phyloP scores from a whole-genome alignment of 1,139 yeast genomes.

The Sugiyamaella xylanicola region DNA sequence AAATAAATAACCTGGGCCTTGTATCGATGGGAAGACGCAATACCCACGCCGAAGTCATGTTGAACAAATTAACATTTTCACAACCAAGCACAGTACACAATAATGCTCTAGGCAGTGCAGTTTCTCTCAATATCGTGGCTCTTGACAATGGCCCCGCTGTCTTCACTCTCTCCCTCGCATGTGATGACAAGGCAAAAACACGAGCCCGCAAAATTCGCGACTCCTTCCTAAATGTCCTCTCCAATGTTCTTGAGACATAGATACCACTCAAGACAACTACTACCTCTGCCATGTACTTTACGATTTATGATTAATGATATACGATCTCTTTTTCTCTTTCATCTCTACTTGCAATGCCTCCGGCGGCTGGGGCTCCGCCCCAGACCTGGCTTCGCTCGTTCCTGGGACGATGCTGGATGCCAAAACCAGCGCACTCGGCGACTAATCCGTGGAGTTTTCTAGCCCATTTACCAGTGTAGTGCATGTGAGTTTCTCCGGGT shows the following conservation, averaged over 20 bases:
- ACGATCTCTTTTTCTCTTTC: background rate
- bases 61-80: slow-evolving; percentile 20
- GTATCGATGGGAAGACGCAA: slow-evolving; percentile 14
- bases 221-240: slow-evolving; percentile 20
- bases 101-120: slow-evolving; percentile 19
- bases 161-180: slow-evolving; percentile 23
- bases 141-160: slow-evolving; percentile 23
- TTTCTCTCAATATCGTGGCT: slow-evolving; percentile 23
- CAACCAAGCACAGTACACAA: slow-evolving; percentile 21
- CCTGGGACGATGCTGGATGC: too few relatives aligned
- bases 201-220: slow-evolving; percentile 21
- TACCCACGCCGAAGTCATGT: slow-evolving; percentile 1
- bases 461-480: too few relatives aligned
- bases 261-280: too few relatives aligned
- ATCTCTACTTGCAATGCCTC: background rate
- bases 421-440: too few relatives aligned
- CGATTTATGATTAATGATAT: slow-evolving; percentile 12
- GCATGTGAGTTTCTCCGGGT: too few relatives aligned
- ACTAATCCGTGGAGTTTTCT: too few relatives aligned
- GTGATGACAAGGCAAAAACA: slow-evolving; percentile 7
- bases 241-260: slow-evolving; percentile 19
- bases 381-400: too few relatives aligned
- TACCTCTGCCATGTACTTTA: too few relatives aligned
- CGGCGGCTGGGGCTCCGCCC: background rate
- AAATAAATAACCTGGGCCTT: slow-evolving; percentile 32